phyloP scores from a whole-genome alignment of 2,329 filamentous ascomycete species.

The Fusarium pilosicola region DNA sequence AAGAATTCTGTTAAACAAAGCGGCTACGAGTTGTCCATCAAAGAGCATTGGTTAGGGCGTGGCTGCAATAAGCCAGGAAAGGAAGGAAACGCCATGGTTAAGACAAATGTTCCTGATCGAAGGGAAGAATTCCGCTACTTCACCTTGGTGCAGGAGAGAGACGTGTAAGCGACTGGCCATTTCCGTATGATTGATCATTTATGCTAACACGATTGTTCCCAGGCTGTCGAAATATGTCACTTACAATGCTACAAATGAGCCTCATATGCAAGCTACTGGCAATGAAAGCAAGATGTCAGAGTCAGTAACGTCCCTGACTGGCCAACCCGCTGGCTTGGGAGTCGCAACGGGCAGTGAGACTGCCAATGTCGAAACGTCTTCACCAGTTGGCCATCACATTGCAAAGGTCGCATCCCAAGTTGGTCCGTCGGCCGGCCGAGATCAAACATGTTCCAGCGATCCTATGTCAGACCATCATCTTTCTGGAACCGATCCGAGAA shows the following conservation, averaged over 20 bases:
- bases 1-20: slow-evolving; percentile 96
- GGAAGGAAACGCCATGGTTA: slow-evolving; percentile 89
- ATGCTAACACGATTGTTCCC: slow-evolving; percentile 2
- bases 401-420: slow-evolving; percentile 34
- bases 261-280: slow-evolving; percentile 8
- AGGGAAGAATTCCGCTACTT: slow-evolving; percentile 90
- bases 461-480: slow-evolving; percentile 58
- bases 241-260: slow-evolving; percentile 45
- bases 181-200: neutral
- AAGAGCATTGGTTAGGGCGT: slow-evolving; percentile 89
- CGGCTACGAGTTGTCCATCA: slow-evolving; percentile 89
- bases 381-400: slow-evolving; percentile 17
- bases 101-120: slow-evolving; percentile 95
- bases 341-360: slow-evolving; percentile 4
- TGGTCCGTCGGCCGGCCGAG: slow-evolving; percentile 40
- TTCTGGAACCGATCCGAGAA: slow-evolving; percentile 70
- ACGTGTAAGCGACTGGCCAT: slow-evolving; percentile 71
- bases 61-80: slow-evolving; percentile 82
- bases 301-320: slow-evolving; percentile 22
- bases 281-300: slow-evolving; percentile 31
- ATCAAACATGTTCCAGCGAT: slow-evolving; percentile 52
- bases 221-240: slow-evolving; percentile 58
- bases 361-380: slow-evolving; percentile 18
- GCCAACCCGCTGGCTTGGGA: slow-evolving; percentile 4
- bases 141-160: slow-evolving; percentile 83